A percentile compares a stretch with the other conserved stretches of the same genome.
Conservation (phyloP, 768 basidiomycete species). For the Suillus decipiens region DNA sequence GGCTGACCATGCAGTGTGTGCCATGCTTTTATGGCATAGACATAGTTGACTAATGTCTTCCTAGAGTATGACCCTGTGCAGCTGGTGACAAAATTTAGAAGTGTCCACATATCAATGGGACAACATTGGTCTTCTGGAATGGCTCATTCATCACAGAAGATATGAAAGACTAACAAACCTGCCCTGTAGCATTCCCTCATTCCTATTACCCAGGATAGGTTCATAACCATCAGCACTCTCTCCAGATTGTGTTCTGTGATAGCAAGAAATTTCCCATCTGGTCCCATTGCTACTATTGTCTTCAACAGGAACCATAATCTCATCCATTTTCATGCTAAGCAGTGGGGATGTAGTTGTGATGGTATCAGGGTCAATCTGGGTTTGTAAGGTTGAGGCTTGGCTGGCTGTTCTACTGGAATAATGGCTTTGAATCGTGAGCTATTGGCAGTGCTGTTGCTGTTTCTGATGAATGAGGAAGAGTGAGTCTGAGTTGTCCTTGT, state of each 20-base stretch:
- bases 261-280: neutral
- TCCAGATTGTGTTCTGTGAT: neutral
- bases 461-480: neutral
- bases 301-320: slow-evolving; percentile 20
- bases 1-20: slow-evolving; percentile 40
- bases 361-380: slow-evolving; percentile 14
- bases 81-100: slow-evolving; percentile 32
- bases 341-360: slow-evolving; percentile 28
- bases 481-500: neutral
- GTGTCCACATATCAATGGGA: slow-evolving; percentile 26
- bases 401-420: neutral
- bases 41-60: slow-evolving; percentile 41
- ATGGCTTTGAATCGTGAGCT: neutral
- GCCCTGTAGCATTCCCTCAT: slow-evolving; percentile 39
- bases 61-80: too few species aligned
- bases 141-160: slow-evolving; percentile 38
- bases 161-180: slow-evolving; percentile 40
- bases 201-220: slow-evolving; percentile 26
- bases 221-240: slow-evolving; percentile 8
- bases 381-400: slow-evolving; percentile 6
- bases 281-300: fast-evolving
- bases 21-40: slow-evolving; percentile 45
- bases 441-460: neutral
- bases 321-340: slow-evolving; percentile 28
- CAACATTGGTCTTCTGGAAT: slow-evolving; percentile 30